Evolutionary conservation across 495 filamentous ascomycete genomes (phyloP).

Genomic region (Aspergillus olivimuriae): DNA sequence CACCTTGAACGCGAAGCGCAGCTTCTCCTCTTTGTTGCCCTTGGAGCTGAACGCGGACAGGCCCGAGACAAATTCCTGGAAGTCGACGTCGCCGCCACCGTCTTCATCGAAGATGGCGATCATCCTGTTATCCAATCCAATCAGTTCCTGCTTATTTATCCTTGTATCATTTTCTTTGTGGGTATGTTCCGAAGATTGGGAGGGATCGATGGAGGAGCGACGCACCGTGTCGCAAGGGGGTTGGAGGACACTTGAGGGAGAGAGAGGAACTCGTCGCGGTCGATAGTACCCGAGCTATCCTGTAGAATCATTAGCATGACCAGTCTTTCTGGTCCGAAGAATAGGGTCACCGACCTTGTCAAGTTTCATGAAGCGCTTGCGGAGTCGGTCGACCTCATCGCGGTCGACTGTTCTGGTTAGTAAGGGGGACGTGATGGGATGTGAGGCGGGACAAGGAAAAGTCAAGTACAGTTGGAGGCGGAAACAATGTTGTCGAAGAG

Average conservation of each 20-base stretch:
- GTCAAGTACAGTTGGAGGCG: constrained; percentile 80
- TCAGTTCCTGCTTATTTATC: no score
- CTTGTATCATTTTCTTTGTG: background rate
- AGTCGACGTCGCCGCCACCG: constrained; percentile 95
- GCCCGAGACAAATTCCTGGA: constrained; percentile 97
- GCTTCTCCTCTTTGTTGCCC: constrained; percentile 98
- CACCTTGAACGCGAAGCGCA: constrained; percentile 96
- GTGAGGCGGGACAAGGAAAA: background rate
- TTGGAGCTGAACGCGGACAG: constrained; percentile 94
- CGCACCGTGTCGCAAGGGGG: constrained; percentile 85
- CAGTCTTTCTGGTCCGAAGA: background rate
- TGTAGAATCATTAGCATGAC: constrained; percentile 25
- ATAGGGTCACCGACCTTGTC: constrained; percentile 64
- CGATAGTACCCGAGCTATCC: constrained; percentile 97
- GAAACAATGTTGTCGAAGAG: constrained; percentile 94
- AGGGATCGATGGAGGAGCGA: background rate
- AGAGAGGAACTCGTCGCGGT: constrained; percentile 96
- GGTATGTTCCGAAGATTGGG: background rate
- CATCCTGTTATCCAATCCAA: no score
- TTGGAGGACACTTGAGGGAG: constrained; percentile 97
- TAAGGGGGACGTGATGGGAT: background rate
- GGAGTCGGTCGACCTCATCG: constrained; percentile 90
- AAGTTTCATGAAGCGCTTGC: constrained; percentile 98
- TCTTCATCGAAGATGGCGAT: constrained; percentile 99
- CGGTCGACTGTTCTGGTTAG: constrained; percentile 64